Percentiles rank a stretch among this genome's conserved stretches.
phyloP scores from a whole-genome alignment of 306 rosid species.

The Gastrolobium villosum region DNA sequence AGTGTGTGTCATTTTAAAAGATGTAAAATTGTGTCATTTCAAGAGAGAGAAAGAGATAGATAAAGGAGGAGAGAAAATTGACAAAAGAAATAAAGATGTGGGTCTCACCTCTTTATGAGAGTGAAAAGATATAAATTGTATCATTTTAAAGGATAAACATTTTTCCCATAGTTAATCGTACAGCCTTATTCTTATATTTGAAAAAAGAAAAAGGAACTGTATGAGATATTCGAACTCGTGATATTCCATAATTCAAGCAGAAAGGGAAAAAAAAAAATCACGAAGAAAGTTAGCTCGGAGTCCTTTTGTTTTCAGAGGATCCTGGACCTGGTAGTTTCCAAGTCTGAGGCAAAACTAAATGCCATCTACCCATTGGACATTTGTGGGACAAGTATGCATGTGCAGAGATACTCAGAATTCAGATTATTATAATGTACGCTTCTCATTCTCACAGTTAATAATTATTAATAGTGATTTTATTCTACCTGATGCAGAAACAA shows the following conservation, averaged over 20 bases:
- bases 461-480: conserved; percentile 39
- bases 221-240: no score
- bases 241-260: no score
- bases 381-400: conserved; percentile 59
- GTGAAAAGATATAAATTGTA: no score
- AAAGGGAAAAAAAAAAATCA: not conserved
- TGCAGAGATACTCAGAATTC: conserved; percentile 48
- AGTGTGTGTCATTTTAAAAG: no score
- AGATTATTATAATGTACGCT: conserved; percentile 48
- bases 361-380: conserved; percentile 53
- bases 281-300: conserved; percentile 45
- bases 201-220: not conserved
- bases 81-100: no score
- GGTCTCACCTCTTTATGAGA: no score
- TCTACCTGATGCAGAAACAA: conserved; percentile 53
- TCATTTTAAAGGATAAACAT: no score
- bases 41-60: no score
- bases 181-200: no score
- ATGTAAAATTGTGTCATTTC: no score
- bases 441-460: conserved; percentile 45
- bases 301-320: conserved; percentile 53
- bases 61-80: no score
- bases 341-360: conserved; percentile 54
- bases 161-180: no score
- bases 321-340: conserved; percentile 52